These are phyloP conservation scores for Fusarium pseudocircinatum DNA, from an alignment of 2,329 filamentous ascomycete genomes.

Conservation along the genomic window DNA sequence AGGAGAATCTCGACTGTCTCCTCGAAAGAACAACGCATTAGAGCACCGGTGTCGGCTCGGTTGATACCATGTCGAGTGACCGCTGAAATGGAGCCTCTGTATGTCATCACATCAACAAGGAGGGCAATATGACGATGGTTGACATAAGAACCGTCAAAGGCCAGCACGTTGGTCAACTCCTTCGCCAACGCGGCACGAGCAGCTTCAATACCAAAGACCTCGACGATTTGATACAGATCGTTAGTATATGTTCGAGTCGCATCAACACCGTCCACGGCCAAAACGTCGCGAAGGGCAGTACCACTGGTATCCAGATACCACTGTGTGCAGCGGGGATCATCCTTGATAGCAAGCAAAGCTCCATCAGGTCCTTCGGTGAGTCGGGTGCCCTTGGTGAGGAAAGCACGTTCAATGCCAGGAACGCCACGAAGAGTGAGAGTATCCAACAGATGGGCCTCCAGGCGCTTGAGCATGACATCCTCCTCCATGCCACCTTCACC, in stretches of 20 bases:
- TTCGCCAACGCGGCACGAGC: constrained; percentile 86
- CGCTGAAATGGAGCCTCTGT: constrained; percentile 91
- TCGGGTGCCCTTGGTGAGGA: constrained; percentile 83
- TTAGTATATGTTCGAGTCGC: constrained; percentile 89
- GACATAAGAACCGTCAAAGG: constrained; percentile 99
- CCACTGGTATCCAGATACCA: constrained; percentile 97
- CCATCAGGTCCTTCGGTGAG: constrained; percentile 76
- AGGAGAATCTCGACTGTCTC: constrained; percentile 98
- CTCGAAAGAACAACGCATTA: constrained; percentile 99
- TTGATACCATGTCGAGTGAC: constrained; percentile 99
- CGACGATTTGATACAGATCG: constrained; percentile 92
- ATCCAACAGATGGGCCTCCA: constrained; percentile 91
- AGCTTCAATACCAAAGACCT: constrained; percentile 96
- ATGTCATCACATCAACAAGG: constrained; percentile 97
- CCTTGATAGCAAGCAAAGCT: constrained; percentile 77
- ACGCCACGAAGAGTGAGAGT: constrained; percentile 92
- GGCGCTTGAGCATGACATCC: constrained; percentile 90
- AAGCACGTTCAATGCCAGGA: constrained; percentile 86
- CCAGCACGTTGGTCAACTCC: constrained; percentile 91
- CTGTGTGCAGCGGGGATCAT: constrained; percentile 80
- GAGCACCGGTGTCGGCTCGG: constrained; percentile 93
- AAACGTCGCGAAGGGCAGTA: constrained; percentile 83
- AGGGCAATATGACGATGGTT: constrained; percentile 97
- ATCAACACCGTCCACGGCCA: constrained; percentile 90
- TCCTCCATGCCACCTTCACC: constrained; percentile 73